phyloP scores from a whole-genome alignment of 169 alveolate species.

The Eimeria tenella region DNA sequence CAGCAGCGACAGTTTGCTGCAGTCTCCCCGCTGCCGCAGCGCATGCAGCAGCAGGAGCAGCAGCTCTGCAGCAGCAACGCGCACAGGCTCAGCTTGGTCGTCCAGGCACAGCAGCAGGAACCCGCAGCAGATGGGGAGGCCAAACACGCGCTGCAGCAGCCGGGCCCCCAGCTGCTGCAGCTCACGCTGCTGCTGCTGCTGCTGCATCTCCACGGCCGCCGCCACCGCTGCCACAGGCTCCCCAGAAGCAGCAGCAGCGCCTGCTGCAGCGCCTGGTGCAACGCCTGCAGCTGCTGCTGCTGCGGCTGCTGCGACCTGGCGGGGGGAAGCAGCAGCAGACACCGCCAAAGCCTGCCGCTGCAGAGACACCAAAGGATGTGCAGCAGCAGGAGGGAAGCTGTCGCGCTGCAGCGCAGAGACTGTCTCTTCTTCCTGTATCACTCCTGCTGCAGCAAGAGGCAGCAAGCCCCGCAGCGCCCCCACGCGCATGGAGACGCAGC shows the following conservation, averaged over 20 bases:
- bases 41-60: conserved; percentile 70
- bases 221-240: conserved; percentile 3
- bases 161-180: conserved; percentile 75
- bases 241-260: neutral
- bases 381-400: conserved; percentile 65
- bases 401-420: conserved; percentile 75
- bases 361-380: conserved; percentile 47
- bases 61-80: conserved; percentile 51
- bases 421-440: conserved; percentile 40
- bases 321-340: conserved; percentile 27
- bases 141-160: conserved; percentile 56
- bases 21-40: conserved; percentile 16
- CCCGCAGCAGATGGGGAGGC: conserved; percentile 54
- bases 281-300: conserved; percentile 59
- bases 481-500: conserved; percentile 32
- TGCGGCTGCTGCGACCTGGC: conserved; percentile 2
- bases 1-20: conserved; percentile 77
- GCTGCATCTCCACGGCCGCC: conserved; percentile 53
- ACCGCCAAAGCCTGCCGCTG: conserved; percentile 23
- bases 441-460: conserved; percentile 37
- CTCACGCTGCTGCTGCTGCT: conserved; percentile 71
- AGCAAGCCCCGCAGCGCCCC: conserved; percentile 67
- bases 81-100: conserved; percentile 44
- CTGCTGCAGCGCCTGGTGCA: conserved; percentile 15
- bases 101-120: conserved; percentile 64